phyloP scores from a whole-genome alignment of 192 early-diverging fungal genomes.

The Podochytrium sp. region DNA sequence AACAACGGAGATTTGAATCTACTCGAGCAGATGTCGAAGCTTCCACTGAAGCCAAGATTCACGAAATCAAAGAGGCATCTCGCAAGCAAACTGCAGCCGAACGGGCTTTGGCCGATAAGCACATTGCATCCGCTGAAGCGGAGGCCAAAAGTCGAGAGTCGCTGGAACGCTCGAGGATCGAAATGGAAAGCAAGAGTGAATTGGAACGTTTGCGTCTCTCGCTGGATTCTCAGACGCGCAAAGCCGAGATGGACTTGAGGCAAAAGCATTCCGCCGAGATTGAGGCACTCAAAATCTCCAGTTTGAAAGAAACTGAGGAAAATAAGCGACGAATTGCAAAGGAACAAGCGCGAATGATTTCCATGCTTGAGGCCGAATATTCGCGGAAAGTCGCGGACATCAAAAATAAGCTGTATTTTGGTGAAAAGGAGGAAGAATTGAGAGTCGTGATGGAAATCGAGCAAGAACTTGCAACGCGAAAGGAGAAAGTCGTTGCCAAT shows the following conservation, averaged over 20 bases:
- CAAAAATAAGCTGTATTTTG: slow-evolving; percentile 4
- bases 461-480: background rate
- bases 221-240: background rate
- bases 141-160: background rate
- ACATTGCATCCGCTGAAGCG: background rate
- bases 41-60: slow-evolving; percentile 3
- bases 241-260: slow-evolving; percentile 1
- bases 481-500: background rate
- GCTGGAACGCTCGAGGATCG: slow-evolving; percentile 1
- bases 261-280: background rate
- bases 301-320: background rate
- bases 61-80: background rate
- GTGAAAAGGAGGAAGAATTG: slow-evolving; percentile 26
- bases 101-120: background rate
- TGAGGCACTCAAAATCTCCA: background rate
- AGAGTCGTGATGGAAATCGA: slow-evolving; percentile 19
- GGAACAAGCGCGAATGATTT: slow-evolving; percentile 14
- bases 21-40: slow-evolving; percentile 6
- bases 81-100: background rate
- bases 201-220: background rate
- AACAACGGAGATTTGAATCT: slow-evolving; percentile 18
- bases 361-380: slow-evolving; percentile 12
- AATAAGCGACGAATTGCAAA: slow-evolving; percentile 10
- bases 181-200: slow-evolving; percentile 2
- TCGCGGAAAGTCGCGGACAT: slow-evolving; percentile 9